Evolutionary conservation across 768 basidiomycete species (phyloP).

Genomic region (Lactarius quietus): DNA sequence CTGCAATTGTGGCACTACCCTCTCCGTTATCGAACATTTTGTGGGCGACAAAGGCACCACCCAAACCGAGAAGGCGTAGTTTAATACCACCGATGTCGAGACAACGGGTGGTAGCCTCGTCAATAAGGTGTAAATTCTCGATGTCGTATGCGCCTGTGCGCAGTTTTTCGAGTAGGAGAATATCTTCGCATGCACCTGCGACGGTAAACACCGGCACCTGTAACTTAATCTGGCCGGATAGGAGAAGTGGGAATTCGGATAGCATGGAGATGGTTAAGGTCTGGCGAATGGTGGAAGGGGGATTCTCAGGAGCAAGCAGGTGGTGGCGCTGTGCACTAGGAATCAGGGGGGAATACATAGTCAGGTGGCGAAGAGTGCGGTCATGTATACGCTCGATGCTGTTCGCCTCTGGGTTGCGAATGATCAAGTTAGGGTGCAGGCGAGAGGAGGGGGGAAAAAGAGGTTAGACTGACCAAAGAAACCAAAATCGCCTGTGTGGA

Average conservation of each 20-base stretch:
- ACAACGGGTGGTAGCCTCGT: constrained; percentile 92
- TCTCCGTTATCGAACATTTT: constrained; percentile 95
- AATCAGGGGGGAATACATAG: constrained; percentile 95
- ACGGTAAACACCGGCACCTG: constrained; percentile 93
- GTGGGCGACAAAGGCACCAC: constrained; percentile 91
- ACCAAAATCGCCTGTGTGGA: constrained; percentile 99
- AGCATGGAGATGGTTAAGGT: constrained; percentile 75
- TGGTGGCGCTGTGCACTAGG: constrained; percentile 75
- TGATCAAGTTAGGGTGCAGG: constrained; percentile 26
- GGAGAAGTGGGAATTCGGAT: constrained; percentile 90
- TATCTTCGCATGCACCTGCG: constrained; percentile 97
- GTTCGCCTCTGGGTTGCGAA: constrained; percentile 51
- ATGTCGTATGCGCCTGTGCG: constrained; percentile 77
- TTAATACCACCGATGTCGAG: constrained; percentile 92
- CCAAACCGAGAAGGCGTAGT: constrained; percentile 90
- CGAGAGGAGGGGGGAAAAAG: neutral
- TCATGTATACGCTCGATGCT: constrained; percentile 91
- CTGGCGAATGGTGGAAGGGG: constrained; percentile 63
- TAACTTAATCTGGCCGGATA: constrained; percentile 87
- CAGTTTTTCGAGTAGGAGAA: constrained; percentile 89
- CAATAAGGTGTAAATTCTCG: constrained; percentile 87
- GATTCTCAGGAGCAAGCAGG: constrained; percentile 69
- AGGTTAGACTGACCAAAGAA: constrained; percentile 67
- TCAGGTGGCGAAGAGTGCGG: constrained; percentile 91
- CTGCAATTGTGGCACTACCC: constrained; percentile 94